Percentiles rank a stretch among this genome's conserved stretches.
Conservation (phyloP, 331 rosid genomes). For the Pyracantha coccinea region DNA sequence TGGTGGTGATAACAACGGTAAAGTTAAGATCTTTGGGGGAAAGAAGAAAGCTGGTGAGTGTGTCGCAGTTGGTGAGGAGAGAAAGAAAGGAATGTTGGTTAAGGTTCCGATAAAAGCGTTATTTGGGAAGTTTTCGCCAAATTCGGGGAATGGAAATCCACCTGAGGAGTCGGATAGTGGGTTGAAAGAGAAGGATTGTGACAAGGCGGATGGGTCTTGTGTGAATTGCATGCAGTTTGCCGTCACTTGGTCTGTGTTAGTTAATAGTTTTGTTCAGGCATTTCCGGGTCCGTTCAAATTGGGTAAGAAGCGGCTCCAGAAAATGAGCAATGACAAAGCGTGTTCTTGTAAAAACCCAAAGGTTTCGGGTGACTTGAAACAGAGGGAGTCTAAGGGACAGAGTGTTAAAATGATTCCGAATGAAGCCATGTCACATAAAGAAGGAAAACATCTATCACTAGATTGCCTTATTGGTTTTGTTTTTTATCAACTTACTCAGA, state of each 20-base stretch:
- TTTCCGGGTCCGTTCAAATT: constrained; percentile 74
- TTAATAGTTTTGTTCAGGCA: constrained; percentile 65
- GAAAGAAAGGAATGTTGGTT: constrained; percentile 45
- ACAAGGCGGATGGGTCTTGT: constrained; percentile 57
- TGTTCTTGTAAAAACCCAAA: constrained; percentile 43
- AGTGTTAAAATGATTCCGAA: constrained; percentile 17
- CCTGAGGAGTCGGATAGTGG: constrained; percentile 22
- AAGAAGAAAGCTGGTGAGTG: constrained; percentile 44
- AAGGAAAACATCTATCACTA: constrained; percentile 47
- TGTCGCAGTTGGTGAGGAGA: constrained; percentile 37
- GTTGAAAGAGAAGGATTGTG: constrained; percentile 28
- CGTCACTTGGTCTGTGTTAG: constrained; percentile 65
- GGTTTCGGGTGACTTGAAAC: constrained; percentile 46
- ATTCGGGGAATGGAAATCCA: constrained; percentile 36
- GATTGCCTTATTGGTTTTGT: constrained; percentile 72
- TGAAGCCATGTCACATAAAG: constrained; percentile 30
- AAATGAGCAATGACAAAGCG: constrained; percentile 40
- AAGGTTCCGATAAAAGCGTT: constrained; percentile 67
- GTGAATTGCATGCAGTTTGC: constrained; percentile 78
- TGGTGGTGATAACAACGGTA: constrained; percentile 33
- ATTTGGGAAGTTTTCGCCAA: constrained; percentile 55
- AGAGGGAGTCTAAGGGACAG: constrained; percentile 37
- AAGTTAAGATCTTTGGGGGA: constrained; percentile 58
- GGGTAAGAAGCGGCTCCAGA: constrained; percentile 61
- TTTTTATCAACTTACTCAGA: constrained; percentile 58